phyloP scores from a whole-genome alignment of 768 basidiomycete species.

The Fomitopsis serialis region DNA sequence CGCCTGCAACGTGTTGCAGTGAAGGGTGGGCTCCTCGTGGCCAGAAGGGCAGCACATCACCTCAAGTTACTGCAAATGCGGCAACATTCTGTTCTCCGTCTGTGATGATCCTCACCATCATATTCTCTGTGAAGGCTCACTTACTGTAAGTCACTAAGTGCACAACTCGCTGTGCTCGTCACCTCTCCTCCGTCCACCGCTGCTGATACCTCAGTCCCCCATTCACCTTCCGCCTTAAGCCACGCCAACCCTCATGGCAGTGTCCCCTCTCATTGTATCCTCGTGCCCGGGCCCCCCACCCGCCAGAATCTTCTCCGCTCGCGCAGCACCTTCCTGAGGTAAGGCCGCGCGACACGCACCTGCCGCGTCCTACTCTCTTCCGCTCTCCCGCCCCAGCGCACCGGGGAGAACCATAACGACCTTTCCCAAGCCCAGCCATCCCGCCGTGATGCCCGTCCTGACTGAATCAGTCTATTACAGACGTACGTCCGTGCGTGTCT shows the following conservation, averaged over 20 bases:
- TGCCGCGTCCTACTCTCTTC: not conserved
- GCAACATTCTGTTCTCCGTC: too few relatives aligned
- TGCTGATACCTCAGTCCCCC: too few relatives aligned
- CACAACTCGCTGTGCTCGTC: too few relatives aligned
- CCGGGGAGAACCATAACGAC: not conserved
- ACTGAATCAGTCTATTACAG: not conserved
- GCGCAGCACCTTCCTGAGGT: not conserved
- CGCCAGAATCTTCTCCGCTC: not conserved
- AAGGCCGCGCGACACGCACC: not conserved
- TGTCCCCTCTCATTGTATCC: constrained; percentile 10
- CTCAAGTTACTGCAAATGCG: too few relatives aligned
- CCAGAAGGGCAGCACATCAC: too few relatives aligned
- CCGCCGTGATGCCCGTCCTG: not conserved
- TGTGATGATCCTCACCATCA: too few relatives aligned
- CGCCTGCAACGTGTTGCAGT: not conserved
- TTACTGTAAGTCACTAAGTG: too few relatives aligned
- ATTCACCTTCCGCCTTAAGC: not conserved
- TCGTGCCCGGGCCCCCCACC: constrained; percentile 3
- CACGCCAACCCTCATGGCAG: not conserved
- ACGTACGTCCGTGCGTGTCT: not conserved
- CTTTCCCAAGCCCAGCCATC: not conserved
- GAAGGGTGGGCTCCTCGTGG: too few relatives aligned
- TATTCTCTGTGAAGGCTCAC: too few relatives aligned
- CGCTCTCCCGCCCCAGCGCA: not conserved
- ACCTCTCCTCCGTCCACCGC: too few relatives aligned